These are phyloP conservation scores for Incumbomyces lentus DNA, from an alignment of 2,329 filamentous ascomycete genomes.

Conservation along the genomic window DNA sequence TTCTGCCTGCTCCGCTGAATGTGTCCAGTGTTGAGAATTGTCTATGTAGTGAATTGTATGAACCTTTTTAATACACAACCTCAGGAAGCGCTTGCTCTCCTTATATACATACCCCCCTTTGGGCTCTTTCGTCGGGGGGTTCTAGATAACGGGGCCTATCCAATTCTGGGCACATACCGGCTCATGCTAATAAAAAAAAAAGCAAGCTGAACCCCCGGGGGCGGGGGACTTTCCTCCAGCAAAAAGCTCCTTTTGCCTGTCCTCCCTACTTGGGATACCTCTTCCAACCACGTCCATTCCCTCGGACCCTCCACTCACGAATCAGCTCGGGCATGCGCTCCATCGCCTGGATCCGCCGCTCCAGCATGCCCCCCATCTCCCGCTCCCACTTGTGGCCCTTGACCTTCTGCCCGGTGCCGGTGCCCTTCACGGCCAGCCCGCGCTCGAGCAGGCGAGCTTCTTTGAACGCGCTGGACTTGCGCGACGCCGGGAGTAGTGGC, in stretches of 20 bases:
- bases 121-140: too few species aligned
- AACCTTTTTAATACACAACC: background rate
- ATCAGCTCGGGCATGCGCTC: constrained; percentile 88
- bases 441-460: constrained; percentile 64
- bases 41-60: background rate
- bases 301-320: constrained; percentile 75
- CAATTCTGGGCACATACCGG: too few species aligned
- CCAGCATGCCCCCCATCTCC: constrained; percentile 70
- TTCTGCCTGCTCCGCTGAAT: too few species aligned
- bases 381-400: constrained; percentile 95
- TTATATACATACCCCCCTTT: too few species aligned
- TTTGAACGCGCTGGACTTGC: constrained; percentile 60
- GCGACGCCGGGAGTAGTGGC: constrained; percentile 64
- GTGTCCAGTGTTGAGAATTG: too few species aligned
- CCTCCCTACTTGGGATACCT: constrained; percentile 51
- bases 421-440: constrained; percentile 79
- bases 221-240: too few species aligned
- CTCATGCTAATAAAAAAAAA: too few species aligned
- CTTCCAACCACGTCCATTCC: constrained; percentile 64
- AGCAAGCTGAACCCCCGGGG: too few species aligned
- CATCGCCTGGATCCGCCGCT: constrained; percentile 85
- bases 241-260: too few species aligned
- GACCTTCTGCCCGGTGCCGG: constrained; percentile 80
- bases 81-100: background rate
- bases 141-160: too few species aligned